Evolutionary conservation across 2,329 filamentous ascomycete species (phyloP).

Genomic region (Huntiella abstrusa): DNA sequence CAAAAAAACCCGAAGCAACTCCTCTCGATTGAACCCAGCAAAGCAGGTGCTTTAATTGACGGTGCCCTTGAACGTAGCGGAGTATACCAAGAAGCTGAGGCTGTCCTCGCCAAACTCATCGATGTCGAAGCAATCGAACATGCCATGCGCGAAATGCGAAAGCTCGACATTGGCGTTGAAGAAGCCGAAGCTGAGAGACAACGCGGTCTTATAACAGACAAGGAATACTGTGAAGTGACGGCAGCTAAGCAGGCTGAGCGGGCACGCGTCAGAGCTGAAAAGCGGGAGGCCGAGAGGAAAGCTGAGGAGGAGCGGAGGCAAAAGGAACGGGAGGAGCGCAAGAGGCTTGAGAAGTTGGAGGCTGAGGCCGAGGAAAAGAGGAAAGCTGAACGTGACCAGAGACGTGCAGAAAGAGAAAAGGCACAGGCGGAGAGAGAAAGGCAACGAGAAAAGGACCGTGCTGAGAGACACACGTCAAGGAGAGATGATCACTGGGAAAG

Average conservation of each 20-base stretch:
- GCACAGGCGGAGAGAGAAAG: slow-evolving; percentile 36
- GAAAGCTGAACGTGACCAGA: slow-evolving; percentile 31
- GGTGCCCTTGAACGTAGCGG: slow-evolving; percentile 60
- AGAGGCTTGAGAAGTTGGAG: slow-evolving; percentile 28
- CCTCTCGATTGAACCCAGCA: slow-evolving; percentile 52
- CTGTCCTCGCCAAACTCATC: slow-evolving; percentile 48
- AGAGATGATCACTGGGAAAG: slow-evolving; percentile 13
- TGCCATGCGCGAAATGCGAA: slow-evolving; percentile 48
- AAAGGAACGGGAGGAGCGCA: slow-evolving; percentile 37
- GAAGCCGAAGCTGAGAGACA: slow-evolving; percentile 44
- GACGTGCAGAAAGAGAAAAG: slow-evolving; percentile 31
- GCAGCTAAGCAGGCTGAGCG: slow-evolving; percentile 40
- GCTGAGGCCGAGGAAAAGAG: slow-evolving; percentile 31
- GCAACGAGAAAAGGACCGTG: slow-evolving; percentile 20
- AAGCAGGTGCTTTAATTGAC: slow-evolving; percentile 58
- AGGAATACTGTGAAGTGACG: slow-evolving; percentile 52
- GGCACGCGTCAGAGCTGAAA: slow-evolving; percentile 40
- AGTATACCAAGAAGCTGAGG: slow-evolving; percentile 53
- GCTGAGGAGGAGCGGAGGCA: slow-evolving; percentile 43
- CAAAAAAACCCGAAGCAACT: slow-evolving; percentile 55
- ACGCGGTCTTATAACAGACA: slow-evolving; percentile 53
- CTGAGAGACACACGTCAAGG: slow-evolving; percentile 17
- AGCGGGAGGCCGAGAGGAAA: slow-evolving; percentile 38
- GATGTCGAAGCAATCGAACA: slow-evolving; percentile 48
- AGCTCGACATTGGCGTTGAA: slow-evolving; percentile 49